A percentile compares a stretch with the other conserved stretches of the same genome.
These are phyloP conservation scores for Puccinia brachypodii DNA, from an alignment of 1,284 basidiomycete genomes.

Conservation along the genomic window DNA sequence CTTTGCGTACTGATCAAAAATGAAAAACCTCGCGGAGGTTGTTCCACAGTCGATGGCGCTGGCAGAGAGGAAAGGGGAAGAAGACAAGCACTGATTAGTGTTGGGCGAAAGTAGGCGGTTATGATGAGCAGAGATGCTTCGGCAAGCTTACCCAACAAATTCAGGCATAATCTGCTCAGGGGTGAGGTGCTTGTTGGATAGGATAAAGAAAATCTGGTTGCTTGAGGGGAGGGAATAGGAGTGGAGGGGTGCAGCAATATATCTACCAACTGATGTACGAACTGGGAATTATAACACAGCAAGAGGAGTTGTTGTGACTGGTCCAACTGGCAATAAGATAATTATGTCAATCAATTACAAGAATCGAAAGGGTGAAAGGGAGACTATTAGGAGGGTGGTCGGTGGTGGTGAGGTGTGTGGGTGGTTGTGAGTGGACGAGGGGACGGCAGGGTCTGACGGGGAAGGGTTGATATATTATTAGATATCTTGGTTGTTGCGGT, in stretches of 20 bases:
- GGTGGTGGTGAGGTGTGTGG: not conserved
- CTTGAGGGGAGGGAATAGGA: not conserved
- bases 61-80: not conserved
- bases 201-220: not conserved
- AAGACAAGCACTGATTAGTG: too few relatives aligned
- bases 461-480: not conserved
- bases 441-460: not conserved
- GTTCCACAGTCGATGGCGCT: slow-evolving; percentile 85
- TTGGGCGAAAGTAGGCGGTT: not conserved
- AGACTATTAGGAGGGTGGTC: not conserved
- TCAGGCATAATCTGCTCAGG: not conserved
- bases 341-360: not conserved
- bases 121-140: not conserved
- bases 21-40: slow-evolving; percentile 74
- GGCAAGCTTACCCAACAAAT: slow-evolving; percentile 22
- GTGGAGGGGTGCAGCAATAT: not conserved
- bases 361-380: not conserved
- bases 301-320: not conserved
- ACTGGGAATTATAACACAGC: not conserved
- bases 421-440: not conserved
- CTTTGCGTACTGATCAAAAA: slow-evolving; percentile 85
- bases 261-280: too few relatives aligned
- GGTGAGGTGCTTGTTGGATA: not conserved
- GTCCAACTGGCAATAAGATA: not conserved
- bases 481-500: too few relatives aligned